Evolutionary conservation across 78 protist genomes (phyloP).

Genomic region (Anaeramoeba flamelloides): DNA sequence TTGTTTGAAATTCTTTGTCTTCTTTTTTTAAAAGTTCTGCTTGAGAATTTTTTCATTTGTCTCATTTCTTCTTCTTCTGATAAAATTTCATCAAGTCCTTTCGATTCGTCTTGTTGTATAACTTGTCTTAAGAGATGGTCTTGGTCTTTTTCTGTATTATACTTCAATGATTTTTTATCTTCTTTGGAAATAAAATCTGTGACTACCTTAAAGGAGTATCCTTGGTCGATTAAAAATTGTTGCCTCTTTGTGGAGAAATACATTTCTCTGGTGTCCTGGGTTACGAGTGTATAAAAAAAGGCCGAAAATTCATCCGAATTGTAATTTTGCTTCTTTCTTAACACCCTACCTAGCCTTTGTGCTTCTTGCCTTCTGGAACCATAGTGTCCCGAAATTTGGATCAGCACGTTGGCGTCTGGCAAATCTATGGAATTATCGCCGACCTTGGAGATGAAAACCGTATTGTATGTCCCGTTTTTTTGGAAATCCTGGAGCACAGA

Average conservation of each 20-base stretch:
- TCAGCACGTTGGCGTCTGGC: slow-evolving; percentile 86
- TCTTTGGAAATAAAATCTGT: background rate
- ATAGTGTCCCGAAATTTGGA: slow-evolving; percentile 80
- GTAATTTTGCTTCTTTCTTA: background rate
- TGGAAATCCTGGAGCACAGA: slow-evolving; percentile 4
- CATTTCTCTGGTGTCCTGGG: slow-evolving; percentile 83
- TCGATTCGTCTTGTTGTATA: background rate
- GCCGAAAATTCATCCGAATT: slow-evolving; percentile 56
- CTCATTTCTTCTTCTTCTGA: no score
- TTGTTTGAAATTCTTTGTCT: no score
- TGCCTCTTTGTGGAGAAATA: slow-evolving; percentile 75
- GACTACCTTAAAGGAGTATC: slow-evolving; percentile 11
- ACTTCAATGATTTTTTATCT: background rate
- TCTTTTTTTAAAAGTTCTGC: no score
- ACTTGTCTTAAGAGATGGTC: background rate
- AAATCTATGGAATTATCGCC: slow-evolving; percentile 93
- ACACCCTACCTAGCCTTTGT: slow-evolving; percentile 75
- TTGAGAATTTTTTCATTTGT: no score
- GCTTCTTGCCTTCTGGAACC: slow-evolving; percentile 91
- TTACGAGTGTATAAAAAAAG: slow-evolving; percentile 81
- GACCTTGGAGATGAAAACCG: slow-evolving; percentile 65
- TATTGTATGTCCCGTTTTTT: slow-evolving; percentile 4
- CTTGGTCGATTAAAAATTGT: slow-evolving; percentile 75
- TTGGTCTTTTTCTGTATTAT: background rate
- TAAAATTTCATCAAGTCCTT: background rate